Evolutionary conservation across 257 asterid species (phyloP).

Genomic region (Scutellaria minor): DNA sequence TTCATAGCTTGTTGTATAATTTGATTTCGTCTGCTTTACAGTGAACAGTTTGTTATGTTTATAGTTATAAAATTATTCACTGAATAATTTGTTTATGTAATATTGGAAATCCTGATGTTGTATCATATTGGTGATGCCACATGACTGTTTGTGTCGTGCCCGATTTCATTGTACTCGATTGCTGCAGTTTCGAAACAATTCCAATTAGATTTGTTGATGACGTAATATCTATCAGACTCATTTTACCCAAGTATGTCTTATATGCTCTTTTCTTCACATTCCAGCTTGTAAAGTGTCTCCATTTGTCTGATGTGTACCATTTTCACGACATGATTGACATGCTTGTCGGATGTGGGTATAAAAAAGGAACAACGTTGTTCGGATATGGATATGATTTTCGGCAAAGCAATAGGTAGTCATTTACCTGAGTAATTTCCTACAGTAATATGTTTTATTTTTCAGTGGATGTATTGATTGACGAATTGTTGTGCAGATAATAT

Average conservation of each 20-base stretch:
- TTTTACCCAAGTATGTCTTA: slow-evolving; percentile 21
- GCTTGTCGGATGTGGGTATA: slow-evolving; percentile 95
- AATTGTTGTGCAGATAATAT: not conserved
- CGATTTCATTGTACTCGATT: not conserved
- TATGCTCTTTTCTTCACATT: slow-evolving; percentile 32
- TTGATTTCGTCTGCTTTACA: not conserved
- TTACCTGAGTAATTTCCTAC: slow-evolving; percentile 29
- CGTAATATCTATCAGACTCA: not conserved
- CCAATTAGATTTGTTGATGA: not conserved
- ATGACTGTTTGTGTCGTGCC: not conserved
- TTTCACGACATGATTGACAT: slow-evolving; percentile 94
- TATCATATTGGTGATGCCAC: not conserved
- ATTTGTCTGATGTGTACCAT: slow-evolving; percentile 68
- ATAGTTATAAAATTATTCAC: not conserved
- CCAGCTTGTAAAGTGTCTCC: slow-evolving; percentile 79
- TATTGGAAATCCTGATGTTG: not conserved
- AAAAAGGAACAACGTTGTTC: slow-evolving; percentile 86
- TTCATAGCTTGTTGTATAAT: not conserved
- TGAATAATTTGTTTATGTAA: not conserved
- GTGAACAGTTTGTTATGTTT: not conserved
- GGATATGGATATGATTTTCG: slow-evolving; percentile 97
- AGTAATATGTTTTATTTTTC: not conserved
- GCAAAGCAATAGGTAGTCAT: slow-evolving; percentile 84
- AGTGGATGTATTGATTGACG: not conserved
- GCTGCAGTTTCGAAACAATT: slow-evolving; percentile 19